These are phyloP conservation scores for Geranium rotundifolium DNA, from an alignment of 345 rosid species.

Conservation along the genomic window DNA sequence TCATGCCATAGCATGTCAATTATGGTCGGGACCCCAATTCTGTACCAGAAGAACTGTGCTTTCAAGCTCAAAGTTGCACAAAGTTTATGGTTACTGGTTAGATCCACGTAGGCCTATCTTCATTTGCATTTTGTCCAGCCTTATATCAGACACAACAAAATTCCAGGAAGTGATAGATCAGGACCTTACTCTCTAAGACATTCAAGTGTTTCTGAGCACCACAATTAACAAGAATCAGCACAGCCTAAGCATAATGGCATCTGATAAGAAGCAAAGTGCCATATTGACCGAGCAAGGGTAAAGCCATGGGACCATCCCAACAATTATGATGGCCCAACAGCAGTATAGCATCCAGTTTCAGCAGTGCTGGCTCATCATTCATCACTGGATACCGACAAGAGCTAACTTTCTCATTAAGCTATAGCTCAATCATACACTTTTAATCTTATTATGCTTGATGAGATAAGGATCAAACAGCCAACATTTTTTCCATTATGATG, in stretches of 20 bases:
- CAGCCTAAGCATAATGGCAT: background rate
- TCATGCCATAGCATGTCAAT: background rate
- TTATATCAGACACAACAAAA: too few species aligned
- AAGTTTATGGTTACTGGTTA: background rate
- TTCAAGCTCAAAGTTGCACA: background rate
- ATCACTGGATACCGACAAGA: too few species aligned
- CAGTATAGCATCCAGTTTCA: too few species aligned
- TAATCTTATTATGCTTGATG: too few species aligned
- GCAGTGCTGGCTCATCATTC: too few species aligned
- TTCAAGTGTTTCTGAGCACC: background rate
- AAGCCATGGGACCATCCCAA: too few species aligned
- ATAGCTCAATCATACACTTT: too few species aligned
- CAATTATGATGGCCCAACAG: too few species aligned
- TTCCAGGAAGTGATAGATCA: background rate
- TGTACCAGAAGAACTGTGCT: background rate
- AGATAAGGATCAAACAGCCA: background rate
- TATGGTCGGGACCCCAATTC: conserved; percentile 2
- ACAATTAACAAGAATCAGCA: background rate
- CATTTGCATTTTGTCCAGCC: background rate
- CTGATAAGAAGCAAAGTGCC: too few species aligned
- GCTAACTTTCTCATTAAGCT: too few species aligned
- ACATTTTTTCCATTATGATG: background rate
- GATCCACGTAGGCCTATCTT: background rate
- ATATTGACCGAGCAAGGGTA: too few species aligned
- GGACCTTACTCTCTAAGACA: background rate